Percentiles rank a stretch among this genome's conserved stretches.
Evolutionary conservation across 192 early-diverging fungal species (phyloP).

Genomic region (Lobosporangium transversale): DNA sequence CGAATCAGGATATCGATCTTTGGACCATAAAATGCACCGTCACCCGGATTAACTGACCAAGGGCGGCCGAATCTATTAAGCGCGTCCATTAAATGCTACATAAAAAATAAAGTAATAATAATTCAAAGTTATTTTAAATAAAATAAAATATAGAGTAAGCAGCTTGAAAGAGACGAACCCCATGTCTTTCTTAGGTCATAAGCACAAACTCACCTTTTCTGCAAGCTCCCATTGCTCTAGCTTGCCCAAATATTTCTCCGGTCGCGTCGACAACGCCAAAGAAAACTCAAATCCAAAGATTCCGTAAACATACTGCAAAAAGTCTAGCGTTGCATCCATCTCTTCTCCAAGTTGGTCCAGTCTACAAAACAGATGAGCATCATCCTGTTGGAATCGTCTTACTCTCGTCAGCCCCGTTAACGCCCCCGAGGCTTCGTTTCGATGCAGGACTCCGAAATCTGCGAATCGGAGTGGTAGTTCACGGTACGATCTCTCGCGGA

Average conservation of each 20-base stretch:
- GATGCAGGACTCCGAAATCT: conserved; percentile 98
- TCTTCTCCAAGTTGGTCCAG: conserved; percentile 86
- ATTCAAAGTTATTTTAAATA: neutral
- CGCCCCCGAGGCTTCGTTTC: conserved; percentile 93
- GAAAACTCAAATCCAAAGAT: conserved; percentile 96
- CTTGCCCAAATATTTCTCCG: conserved; percentile 95
- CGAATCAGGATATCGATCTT: conserved; percentile 98
- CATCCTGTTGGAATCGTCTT: conserved; percentile 98
- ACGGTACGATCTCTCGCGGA: conserved; percentile 92
- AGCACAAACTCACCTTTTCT: conserved; percentile 75
- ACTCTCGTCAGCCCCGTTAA: conserved; percentile 95
- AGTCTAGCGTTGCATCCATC: conserved; percentile 88
- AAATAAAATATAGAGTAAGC: neutral
- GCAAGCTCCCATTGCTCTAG: conserved; percentile 91
- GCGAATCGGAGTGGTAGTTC: conserved; percentile 97
- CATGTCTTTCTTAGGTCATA: no score
- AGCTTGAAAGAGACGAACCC: neutral
- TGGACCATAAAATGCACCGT: conserved; percentile 99
- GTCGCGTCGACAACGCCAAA: conserved; percentile 92
- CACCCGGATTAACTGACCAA: conserved; percentile 92
- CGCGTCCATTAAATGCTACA: conserved; percentile 68
- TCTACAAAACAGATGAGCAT: conserved; percentile 97
- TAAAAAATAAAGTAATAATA: neutral
- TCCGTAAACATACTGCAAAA: conserved; percentile 89
- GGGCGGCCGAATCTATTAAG: conserved; percentile 79